These are phyloP conservation scores for Nectriaceae sp. DNA, from an alignment of 2,329 filamentous ascomycete genomes.

Conservation along the genomic window DNA sequence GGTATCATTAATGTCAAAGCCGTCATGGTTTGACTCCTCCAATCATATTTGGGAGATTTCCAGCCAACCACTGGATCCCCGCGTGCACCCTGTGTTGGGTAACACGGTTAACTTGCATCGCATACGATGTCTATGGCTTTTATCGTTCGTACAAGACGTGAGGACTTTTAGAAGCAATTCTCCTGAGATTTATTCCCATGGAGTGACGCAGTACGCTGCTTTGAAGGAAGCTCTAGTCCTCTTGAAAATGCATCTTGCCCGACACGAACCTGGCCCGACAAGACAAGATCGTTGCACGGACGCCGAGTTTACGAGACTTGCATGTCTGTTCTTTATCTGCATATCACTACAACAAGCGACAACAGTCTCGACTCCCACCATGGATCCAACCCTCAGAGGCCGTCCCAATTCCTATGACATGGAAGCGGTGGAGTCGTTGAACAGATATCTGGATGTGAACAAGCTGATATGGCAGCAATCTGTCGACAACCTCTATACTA, in stretches of 20 bases:
- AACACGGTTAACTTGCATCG: background rate
- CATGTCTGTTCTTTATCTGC: background rate
- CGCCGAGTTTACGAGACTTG: background rate
- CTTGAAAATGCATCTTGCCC: background rate
- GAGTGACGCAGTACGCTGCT: background rate
- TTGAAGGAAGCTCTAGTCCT: background rate
- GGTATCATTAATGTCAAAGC: background rate
- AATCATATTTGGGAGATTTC: background rate
- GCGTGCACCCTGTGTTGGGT: background rate
- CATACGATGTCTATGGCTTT: background rate
- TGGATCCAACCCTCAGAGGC: background rate
- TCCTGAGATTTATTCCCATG: background rate
- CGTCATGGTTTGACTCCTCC: background rate
- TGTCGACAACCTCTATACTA: background rate
- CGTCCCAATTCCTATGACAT: background rate
- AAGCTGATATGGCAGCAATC: background rate
- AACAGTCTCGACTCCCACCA: background rate
- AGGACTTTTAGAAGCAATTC: background rate
- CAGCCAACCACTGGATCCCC: background rate
- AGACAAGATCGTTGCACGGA: background rate
- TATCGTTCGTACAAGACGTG: background rate
- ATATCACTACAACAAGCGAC: background rate
- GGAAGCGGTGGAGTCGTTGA: background rate
- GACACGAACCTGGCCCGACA: background rate
- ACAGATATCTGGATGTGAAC: background rate